Percentiles rank a stretch among this genome's conserved stretches.
phyloP scores from a whole-genome alignment of 257 asterid species.

The Handroanthus guayacan region DNA sequence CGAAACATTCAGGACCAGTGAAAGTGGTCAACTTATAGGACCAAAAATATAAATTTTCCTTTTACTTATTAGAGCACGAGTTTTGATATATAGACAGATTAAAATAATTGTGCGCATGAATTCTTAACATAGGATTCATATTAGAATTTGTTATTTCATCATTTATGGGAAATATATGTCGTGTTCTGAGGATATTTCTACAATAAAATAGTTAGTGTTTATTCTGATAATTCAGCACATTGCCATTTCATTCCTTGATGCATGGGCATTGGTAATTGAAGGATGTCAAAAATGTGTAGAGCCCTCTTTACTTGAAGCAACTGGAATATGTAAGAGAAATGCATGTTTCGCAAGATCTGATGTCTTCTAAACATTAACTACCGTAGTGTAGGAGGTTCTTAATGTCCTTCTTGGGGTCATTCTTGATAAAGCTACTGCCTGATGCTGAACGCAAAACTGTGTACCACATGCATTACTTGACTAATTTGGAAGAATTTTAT shows the following conservation, averaged over 20 bases:
- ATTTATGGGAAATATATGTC: background rate
- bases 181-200: background rate
- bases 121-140: background rate
- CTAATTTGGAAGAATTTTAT: background rate
- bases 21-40: too few relatives aligned
- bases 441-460: background rate
- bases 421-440: background rate
- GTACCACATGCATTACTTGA: background rate
- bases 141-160: background rate
- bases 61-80: too few relatives aligned
- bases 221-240: background rate
- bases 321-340: background rate
- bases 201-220: background rate
- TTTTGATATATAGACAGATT: too few relatives aligned
- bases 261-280: background rate
- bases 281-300: background rate
- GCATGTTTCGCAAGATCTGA: background rate
- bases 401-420: background rate
- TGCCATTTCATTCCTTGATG: background rate
- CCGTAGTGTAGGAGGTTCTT: background rate
- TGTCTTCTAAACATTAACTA: background rate
- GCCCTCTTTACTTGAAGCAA: background rate
- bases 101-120: background rate
- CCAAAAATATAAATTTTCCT: too few relatives aligned
- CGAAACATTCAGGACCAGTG: too few relatives aligned